These are phyloP conservation scores for Colletotrichum endophyticum DNA, from an alignment of 2,329 filamentous ascomycete genomes.

Conservation along the genomic window DNA sequence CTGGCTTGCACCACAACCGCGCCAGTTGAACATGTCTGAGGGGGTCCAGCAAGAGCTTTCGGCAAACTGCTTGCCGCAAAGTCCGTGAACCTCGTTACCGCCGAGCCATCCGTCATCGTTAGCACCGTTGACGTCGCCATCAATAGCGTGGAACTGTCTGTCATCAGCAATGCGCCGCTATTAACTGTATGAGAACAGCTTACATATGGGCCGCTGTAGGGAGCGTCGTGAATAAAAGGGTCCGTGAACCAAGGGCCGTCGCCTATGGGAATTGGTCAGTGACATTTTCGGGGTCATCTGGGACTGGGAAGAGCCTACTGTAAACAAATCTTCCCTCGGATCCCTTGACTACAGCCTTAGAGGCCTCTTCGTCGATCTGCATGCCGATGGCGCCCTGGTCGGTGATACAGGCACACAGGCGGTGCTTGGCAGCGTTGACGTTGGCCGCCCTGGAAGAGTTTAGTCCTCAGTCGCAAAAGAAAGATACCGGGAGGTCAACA, in stretches of 20 bases:
- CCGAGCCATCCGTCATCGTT: not conserved
- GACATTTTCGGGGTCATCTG: fast-evolving
- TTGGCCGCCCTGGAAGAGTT: not conserved
- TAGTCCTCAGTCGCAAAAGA: not conserved
- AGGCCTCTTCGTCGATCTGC: not conserved
- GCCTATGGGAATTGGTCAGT: not conserved
- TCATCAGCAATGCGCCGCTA: fast-evolving
- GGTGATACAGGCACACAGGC: not conserved
- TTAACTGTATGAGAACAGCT: fast-evolving
- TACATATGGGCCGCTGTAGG: not conserved
- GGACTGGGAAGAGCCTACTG: not conserved
- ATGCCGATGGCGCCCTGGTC: not conserved
- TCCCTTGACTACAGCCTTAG: not conserved
- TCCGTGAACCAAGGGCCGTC: not conserved
- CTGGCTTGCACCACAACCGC: not conserved
- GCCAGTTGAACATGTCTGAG: not conserved
- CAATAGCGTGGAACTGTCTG: not conserved
- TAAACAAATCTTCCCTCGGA: not conserved
- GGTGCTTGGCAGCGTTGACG: not conserved
- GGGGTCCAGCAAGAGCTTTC: not conserved
- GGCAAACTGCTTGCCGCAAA: not conserved
- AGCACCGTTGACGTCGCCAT: not conserved
- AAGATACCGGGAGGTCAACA: not conserved
- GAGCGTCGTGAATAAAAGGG: not conserved
- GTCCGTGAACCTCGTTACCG: not conserved